Evolutionary conservation across 2,329 filamentous ascomycete species (phyloP), one percentile per base, ranked within the genome.

Genomic region (Claviceps sp.): DNA sequence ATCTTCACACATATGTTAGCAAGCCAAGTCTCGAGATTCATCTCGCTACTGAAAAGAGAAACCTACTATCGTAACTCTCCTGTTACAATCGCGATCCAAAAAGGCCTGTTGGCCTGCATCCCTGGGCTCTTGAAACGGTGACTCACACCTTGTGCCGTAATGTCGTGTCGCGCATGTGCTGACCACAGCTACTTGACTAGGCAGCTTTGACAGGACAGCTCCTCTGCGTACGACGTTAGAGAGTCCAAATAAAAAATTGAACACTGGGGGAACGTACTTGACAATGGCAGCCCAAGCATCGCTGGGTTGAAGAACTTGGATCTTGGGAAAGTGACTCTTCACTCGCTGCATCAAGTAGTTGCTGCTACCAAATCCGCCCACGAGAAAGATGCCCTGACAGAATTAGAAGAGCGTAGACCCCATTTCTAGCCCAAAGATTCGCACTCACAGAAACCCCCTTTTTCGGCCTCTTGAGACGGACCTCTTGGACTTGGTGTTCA

Each of bases 401-500:
- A 7, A 22, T 43, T 22, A 43, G 41, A 42, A 42, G 5, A 43
- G 13, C 6, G 5, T 14, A 24, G 19, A 16, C 7, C 3, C 0
- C 11, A n/a, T 24, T 4, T 6, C 4, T 11, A 3, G 0, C 3
- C n/a, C 16, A 14, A 19, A 0, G 1, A 6, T 1, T 8, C n/a
- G 43, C 8, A 45, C 43, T 30, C 24, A 45, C 43, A 30, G 43
- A 26, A 6, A 45, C 26, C 1, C 26, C 45, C 5, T 19, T 34
- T 2, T 16, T 38, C 3, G n/a, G n/a, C 5, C 45, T 26, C 30
- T 52, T 50, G 48, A 44, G n/a, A 5, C 30, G 14, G 14, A 30
- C 37, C 6, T 34, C 39, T 26, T 58, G 49, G 6, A 60, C 54
- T 50, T 60, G 58, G 7, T 55, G 56, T 3, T 52, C 43, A 10